A percentile compares a stretch with the other conserved stretches of the same genome.
Conservation (phyloP, 495 filamentous ascomycete species). For the Aeminium ludgeri region DNA sequence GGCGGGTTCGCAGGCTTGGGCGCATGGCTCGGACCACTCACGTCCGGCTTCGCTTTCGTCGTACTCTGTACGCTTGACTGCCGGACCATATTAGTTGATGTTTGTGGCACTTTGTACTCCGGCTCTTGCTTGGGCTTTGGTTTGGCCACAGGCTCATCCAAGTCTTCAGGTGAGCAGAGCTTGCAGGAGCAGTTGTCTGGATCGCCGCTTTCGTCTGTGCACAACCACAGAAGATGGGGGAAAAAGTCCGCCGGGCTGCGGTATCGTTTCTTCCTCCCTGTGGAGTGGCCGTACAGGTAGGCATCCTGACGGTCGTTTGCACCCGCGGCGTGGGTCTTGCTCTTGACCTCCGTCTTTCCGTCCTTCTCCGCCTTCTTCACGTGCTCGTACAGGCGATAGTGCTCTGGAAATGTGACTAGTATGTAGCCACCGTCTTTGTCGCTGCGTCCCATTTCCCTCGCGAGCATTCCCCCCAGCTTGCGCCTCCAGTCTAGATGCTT, state of each 20-base stretch:
- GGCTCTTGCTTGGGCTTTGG: slow-evolving; percentile 17
- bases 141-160: slow-evolving; percentile 18
- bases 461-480: slow-evolving; percentile 37
- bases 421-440: slow-evolving; percentile 34
- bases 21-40: slow-evolving; percentile 1
- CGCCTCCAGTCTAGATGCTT: slow-evolving; percentile 38
- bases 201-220: slow-evolving; percentile 34
- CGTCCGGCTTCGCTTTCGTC: slow-evolving; percentile 7
- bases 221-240: slow-evolving; percentile 43
- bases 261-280: slow-evolving; percentile 40
- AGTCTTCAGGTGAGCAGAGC: slow-evolving; percentile 33
- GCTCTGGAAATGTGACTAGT: slow-evolving; percentile 36
- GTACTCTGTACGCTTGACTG: neutral
- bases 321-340: slow-evolving; percentile 26
- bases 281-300: slow-evolving; percentile 46
- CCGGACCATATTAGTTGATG: neutral
- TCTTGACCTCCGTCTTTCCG: slow-evolving; percentile 18
- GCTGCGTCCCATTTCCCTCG: slow-evolving; percentile 26
- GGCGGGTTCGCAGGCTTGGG: slow-evolving; percentile 6
- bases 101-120: neutral
- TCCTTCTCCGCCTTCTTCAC: slow-evolving; percentile 26
- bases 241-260: slow-evolving; percentile 44
- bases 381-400: slow-evolving; percentile 43
- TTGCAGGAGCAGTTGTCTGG: slow-evolving; percentile 41
- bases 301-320: slow-evolving; percentile 36